phyloP scores from a whole-genome alignment of 2,329 filamentous ascomycete species.

The Beauveria caledonica region DNA sequence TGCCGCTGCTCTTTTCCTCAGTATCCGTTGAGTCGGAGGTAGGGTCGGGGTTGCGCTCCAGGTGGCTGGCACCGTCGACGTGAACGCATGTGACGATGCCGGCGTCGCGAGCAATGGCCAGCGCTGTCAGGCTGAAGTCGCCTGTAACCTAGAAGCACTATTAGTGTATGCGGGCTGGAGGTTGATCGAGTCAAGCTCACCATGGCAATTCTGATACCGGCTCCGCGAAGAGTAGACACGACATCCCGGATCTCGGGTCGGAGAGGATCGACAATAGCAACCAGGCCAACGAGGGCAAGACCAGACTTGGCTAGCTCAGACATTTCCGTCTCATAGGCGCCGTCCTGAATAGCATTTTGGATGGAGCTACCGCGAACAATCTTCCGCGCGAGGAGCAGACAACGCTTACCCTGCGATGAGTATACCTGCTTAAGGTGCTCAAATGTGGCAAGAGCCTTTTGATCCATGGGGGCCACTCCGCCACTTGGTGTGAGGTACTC shows the following conservation, averaged over 20 bases:
- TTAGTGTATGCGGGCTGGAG: neutral
- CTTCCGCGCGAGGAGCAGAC: constrained; percentile 59
- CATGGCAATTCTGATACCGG: constrained; percentile 73
- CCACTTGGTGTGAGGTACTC: constrained; percentile 49
- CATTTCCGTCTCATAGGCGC: constrained; percentile 46
- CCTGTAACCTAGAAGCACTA: constrained; percentile 52
- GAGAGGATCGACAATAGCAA: constrained; percentile 72
- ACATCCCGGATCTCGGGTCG: constrained; percentile 63
- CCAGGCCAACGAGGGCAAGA: constrained; percentile 63
- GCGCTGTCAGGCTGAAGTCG: constrained; percentile 67
- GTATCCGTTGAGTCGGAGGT: constrained; percentile 13
- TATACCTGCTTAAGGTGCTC: constrained; percentile 58
- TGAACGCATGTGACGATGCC: constrained; percentile 55
- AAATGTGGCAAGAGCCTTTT: constrained; percentile 35
- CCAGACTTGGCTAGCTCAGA: constrained; percentile 44
- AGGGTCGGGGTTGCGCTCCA: constrained; percentile 29
- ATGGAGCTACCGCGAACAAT: constrained; percentile 34
- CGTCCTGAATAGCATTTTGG: constrained; percentile 32
- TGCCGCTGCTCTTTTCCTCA: constrained; percentile 16
- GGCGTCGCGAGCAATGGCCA: constrained; percentile 63
- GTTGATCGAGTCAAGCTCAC: constrained; percentile 27
- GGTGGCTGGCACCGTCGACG: constrained; percentile 46
- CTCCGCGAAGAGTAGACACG: constrained; percentile 56
- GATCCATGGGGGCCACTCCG: constrained; percentile 40
- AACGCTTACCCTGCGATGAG: constrained; percentile 60